These are phyloP conservation scores for Coemansia sp. DNA, from an alignment of 192 early-diverging fungal species.

Conservation along the genomic window DNA sequence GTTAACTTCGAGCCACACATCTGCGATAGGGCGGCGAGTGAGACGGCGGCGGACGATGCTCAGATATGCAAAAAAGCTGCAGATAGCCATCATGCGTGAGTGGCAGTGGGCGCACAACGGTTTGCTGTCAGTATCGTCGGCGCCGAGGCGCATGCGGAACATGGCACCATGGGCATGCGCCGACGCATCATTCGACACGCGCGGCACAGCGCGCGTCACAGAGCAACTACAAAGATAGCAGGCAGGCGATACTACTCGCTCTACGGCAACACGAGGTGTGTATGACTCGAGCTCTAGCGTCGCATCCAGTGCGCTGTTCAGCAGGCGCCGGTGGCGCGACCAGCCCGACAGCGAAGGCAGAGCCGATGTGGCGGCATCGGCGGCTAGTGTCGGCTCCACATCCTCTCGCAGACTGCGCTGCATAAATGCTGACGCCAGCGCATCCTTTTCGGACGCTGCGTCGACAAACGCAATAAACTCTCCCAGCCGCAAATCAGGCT, in stretches of 20 bases:
- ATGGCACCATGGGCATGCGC: constrained; percentile 17
- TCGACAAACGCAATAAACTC: constrained; percentile 49
- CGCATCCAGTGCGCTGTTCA: constrained; percentile 42
- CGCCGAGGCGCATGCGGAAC: constrained; percentile 47
- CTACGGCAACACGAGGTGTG: constrained; percentile 23
- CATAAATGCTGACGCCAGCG: constrained; percentile 30
- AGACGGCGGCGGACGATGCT: constrained; percentile 47
- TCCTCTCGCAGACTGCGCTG: constrained; percentile 53
- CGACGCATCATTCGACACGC: constrained; percentile 6
- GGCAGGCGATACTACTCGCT: constrained; percentile 35
- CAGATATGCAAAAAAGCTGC: constrained; percentile 53
- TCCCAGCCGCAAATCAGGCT: constrained; percentile 38
- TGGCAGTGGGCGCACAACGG: constrained; percentile 44
- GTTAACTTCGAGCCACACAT: constrained; percentile 54
- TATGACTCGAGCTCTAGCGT: constrained; percentile 45
- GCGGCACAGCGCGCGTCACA: constrained; percentile 12
- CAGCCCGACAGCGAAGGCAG: constrained; percentile 41
- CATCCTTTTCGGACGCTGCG: constrained; percentile 37
- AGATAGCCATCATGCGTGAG: constrained; percentile 45
- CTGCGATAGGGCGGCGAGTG: constrained; percentile 48
- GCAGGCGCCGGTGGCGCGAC: constrained; percentile 37
- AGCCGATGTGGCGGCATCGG: constrained; percentile 10
- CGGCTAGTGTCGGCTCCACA: constrained; percentile 38
- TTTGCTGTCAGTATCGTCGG: constrained; percentile 47
- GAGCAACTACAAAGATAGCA: constrained; percentile 49